Base-by-base conservation (phyloP, 139 green algal species). In the Marvania coccoides region DNA sequence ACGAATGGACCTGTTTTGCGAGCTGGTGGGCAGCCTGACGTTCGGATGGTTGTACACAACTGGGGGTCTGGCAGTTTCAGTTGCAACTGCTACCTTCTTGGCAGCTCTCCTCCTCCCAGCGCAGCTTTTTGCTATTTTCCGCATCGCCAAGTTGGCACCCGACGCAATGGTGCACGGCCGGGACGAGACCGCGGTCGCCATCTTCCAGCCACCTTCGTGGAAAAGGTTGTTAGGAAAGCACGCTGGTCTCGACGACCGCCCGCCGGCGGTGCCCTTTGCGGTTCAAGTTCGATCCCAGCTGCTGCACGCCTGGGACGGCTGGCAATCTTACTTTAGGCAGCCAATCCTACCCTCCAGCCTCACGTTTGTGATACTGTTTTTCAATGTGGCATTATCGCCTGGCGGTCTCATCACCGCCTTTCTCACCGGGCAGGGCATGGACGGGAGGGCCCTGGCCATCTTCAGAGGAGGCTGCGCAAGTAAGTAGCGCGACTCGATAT, bases 311-410 rank as follows among this genome's bases (percentile, higher is more conserved):
- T 8, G 63, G 12, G 63, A 71, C 28, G 47, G 56, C 29, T 80
- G 73, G 73, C 51, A 45, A 45, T 13, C 63, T 9, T 80, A 77
- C 34, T 79, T 80, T 6, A 46, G 34, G 28, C 77, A 83, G 55
- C 75, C 75, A 51, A 76, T 81, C 46, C 53, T 83, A 38, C 69
- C 75, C 4, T 71, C 74, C 34, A 81, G 69, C 30, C 56, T 84
- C 35, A 68, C 75, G 5, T 78, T 70, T 72, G 64, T 84, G 4
- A 47, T 83, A 31, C 62, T 83, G 23, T 83, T 81, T 45, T 81
- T 81, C 58, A 83, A 83, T 38, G 75, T 82, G 23, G 77, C 77
- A 26, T 30, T 83, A 9, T 73, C 67, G 10, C 76, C 65, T 38
- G 72, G 58, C 13, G 77, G 77, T 12, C 58, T 84, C 34, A 77